These are phyloP conservation scores for Penicillium hordei DNA, from an alignment of 2,329 filamentous ascomycete species.

Conservation along the genomic window DNA sequence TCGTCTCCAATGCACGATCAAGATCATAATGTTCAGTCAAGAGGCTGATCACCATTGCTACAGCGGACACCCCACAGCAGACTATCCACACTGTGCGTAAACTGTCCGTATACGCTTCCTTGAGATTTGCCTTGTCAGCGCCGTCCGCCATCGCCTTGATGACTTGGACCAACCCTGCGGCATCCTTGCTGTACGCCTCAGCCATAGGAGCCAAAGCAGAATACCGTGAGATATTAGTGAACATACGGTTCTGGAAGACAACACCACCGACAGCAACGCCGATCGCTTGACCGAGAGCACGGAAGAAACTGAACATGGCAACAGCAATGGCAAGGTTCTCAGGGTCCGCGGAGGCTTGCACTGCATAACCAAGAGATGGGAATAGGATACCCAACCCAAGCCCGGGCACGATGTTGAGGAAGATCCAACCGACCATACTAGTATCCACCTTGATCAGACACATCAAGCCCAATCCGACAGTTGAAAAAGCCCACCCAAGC, in stretches of 20 bases:
- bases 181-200: slow-evolving; percentile 55
- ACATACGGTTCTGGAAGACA: slow-evolving; percentile 67
- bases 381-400: slow-evolving; percentile 65
- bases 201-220: slow-evolving; percentile 52
- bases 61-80: slow-evolving; percentile 53
- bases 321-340: slow-evolving; percentile 61
- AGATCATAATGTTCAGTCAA: slow-evolving; percentile 54
- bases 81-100: slow-evolving; percentile 58
- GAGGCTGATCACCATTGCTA: slow-evolving; percentile 53
- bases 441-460: slow-evolving; percentile 44
- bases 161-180: slow-evolving; percentile 58
- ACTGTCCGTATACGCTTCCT: slow-evolving; percentile 55
- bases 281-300: slow-evolving; percentile 63
- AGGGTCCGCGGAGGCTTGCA: slow-evolving; percentile 61
- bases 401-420: slow-evolving; percentile 60
- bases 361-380: slow-evolving; percentile 61
- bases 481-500: slow-evolving; percentile 61
- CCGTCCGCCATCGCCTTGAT: slow-evolving; percentile 56
- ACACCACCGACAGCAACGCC: slow-evolving; percentile 68
- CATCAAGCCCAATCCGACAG: slow-evolving; percentile 57
- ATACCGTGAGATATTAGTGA: slow-evolving; percentile 50
- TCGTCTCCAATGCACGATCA: slow-evolving; percentile 36
- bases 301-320: slow-evolving; percentile 67
- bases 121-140: slow-evolving; percentile 44
- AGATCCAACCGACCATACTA: slow-evolving; percentile 56